Conservation (phyloP, 176 grass and related monocot genomes). For the Urochloa ruziziensis region DNA sequence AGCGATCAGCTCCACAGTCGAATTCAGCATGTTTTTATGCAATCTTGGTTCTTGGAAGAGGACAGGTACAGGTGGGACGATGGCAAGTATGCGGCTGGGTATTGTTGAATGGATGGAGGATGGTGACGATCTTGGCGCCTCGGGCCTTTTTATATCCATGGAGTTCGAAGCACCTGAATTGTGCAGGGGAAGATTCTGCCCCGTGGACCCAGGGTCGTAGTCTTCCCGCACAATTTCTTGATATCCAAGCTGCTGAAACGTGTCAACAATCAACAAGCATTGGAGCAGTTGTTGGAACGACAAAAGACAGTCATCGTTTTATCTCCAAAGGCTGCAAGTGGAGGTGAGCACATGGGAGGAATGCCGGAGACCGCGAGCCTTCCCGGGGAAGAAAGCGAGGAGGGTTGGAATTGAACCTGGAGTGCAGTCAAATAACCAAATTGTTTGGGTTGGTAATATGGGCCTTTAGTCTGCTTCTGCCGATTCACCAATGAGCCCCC, state of each 20-base stretch:
- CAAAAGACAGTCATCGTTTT: background rate
- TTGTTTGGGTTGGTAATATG: background rate
- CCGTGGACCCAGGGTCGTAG: background rate
- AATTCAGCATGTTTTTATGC: background rate
- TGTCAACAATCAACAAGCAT: background rate
- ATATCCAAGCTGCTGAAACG: background rate
- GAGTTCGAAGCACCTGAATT: background rate
- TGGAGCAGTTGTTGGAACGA: background rate
- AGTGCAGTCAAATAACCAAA: background rate
- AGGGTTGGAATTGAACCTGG: too few species aligned
- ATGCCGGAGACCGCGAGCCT: background rate
- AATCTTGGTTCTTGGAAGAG: background rate
- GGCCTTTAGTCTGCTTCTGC: background rate
- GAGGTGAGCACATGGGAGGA: background rate
- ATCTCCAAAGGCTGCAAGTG: background rate
- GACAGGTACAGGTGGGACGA: background rate
- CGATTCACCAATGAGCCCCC: background rate
- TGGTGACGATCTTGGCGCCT: background rate
- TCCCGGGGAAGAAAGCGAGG: background rate
- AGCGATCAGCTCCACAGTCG: slow-evolving; percentile 9
- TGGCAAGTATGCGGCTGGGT: background rate
- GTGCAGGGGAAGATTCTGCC: slow-evolving; percentile 29
- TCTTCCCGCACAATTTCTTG: background rate
- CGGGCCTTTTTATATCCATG: background rate
- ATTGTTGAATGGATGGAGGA: background rate